These are phyloP conservation scores for Ormosia emarginata DNA, from an alignment of 306 rosid genomes.

Conservation along the genomic window DNA sequence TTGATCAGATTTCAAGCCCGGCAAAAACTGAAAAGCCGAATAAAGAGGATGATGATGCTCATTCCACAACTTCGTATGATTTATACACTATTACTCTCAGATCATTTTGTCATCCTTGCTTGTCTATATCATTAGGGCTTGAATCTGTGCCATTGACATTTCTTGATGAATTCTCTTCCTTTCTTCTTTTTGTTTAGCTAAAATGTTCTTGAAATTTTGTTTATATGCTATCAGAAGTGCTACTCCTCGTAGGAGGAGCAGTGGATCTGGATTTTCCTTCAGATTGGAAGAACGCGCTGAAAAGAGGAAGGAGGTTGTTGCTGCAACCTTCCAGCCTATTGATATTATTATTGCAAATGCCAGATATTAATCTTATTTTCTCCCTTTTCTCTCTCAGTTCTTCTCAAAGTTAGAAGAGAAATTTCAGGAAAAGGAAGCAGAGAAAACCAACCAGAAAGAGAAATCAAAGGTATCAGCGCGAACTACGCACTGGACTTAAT, in stretches of 20 bases:
- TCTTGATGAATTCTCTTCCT: neutral
- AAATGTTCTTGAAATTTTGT: neutral
- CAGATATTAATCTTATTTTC: neutral
- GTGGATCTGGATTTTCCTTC: constrained; percentile 67
- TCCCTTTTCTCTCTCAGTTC: constrained; percentile 53
- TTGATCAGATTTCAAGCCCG: constrained; percentile 47
- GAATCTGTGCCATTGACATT: neutral
- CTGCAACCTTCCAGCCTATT: constrained; percentile 8
- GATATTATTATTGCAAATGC: neutral
- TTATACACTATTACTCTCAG: constrained; percentile 4
- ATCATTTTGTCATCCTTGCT: neutral
- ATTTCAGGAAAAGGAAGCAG: constrained; percentile 88
- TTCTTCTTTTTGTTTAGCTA: neutral
- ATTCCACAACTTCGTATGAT: constrained; percentile 80
- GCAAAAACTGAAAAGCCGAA: constrained; percentile 33
- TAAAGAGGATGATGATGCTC: constrained; percentile 72
- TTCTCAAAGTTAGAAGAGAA: constrained; percentile 93
- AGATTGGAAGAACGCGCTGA: constrained; percentile 93
- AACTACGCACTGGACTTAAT: neutral
- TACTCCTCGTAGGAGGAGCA: constrained; percentile 48
- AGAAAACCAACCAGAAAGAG: constrained; percentile 64
- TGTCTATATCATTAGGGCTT: neutral
- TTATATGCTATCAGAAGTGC: constrained; percentile 46
- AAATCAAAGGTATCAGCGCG: constrained; percentile 68
- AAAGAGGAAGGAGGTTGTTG: constrained; percentile 82